Base-by-base conservation (phyloP, 2,329 filamentous ascomycete genomes). In the Septoria petroselini region DNA sequence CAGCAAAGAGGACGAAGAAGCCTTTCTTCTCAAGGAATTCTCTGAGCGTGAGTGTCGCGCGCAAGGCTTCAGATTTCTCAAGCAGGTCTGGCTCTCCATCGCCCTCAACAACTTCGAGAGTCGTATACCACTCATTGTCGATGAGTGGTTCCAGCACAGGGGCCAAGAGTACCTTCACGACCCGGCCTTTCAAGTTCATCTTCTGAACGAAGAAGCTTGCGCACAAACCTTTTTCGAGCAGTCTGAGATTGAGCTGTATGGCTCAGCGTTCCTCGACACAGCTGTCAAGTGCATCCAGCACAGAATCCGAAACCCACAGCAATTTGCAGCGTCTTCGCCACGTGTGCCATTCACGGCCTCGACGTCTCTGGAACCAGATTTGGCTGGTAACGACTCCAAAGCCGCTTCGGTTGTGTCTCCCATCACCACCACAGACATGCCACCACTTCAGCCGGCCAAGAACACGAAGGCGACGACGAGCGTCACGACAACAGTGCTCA, bases 61-160 rank as follows among this genome's bases (percentile, higher is more conserved):
- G 50, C 64, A 65, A 48, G 62, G 65, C 40, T 66, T 57, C 50
- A 48, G 56, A n/a, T 69, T 69, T 41, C 58, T 69, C 42, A 68
- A 67, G 56, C 62, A 67, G 39, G 65, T 61, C 12, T 66, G 63
- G 55, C 62, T 61, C 46, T 57, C 43, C 19, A 59, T 62, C 48
- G 65, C 66, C 2, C 19, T 60, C n/a, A 67, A 55, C 50, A 69
- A 69, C 41, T 45, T 58, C 18, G 39, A 64, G 15, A 34, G 34
- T 8, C 59, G 62, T 25, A 44, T 66, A 17, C 60, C 60, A n/a
- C 39, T 30, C 8, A 53, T 65, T 14, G 58, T 55, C 27, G 44
- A 57, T 9, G 54, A 53, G 53, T 62, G 61, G 61, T 50, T 61
- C 23, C 29, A 58, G 19, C 45, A 57, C 9, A 60, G 64, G 42